Base-by-base conservation (phyloP, 805 yeast species). In the Kluyveromyces wickerhamii region DNA sequence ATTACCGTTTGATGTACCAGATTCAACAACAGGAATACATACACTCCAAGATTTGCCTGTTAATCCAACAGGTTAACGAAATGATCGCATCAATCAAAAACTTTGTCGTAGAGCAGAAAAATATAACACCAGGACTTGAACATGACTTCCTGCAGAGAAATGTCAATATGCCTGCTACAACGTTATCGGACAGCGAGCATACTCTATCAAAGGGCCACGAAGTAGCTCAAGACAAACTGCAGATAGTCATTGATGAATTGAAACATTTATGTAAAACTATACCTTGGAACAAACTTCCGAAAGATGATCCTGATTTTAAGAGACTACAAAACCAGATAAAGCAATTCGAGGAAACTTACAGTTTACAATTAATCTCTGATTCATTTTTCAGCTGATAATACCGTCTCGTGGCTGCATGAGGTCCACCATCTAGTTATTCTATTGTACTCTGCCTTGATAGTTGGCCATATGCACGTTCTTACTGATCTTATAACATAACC, bases 11-110 rank as follows among this genome's bases (percentile, higher is more conserved):
- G 4, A 25, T 57, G 5, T 53, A 52, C 29, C 47, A 52, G 29
- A 54, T 57, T 27, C 52, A 54, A 35, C 47, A 51, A 25, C 51
- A 51, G 21, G 57, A 53, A 32, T 56, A 49, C 32, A 36, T 54
- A 18, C 45, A 51, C 34, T 38, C 31, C 17, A 50, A 51, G 32
- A 39, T 54, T 10, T 40, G 50, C 41, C 26, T 31, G 8, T 38
- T 55, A 10, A 51, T 55, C 3, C 44, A 44, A 33, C 51, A 47
- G 35, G 46, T 57, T 15, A 44, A 44, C 15, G 59, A 54, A 15
- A 55, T 54, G 32, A 27, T 56, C 4, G 35, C 35, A 23, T 53
- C 58, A 2, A 49, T 56, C 7, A 48, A 49, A 32, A 48, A 49
- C 25, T 56, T 51, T 35, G 42, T 54, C 4, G 44, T 48, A 10